phyloP scores from a whole-genome alignment of 495 filamentous ascomycete species.

The Penicillium canescens region DNA sequence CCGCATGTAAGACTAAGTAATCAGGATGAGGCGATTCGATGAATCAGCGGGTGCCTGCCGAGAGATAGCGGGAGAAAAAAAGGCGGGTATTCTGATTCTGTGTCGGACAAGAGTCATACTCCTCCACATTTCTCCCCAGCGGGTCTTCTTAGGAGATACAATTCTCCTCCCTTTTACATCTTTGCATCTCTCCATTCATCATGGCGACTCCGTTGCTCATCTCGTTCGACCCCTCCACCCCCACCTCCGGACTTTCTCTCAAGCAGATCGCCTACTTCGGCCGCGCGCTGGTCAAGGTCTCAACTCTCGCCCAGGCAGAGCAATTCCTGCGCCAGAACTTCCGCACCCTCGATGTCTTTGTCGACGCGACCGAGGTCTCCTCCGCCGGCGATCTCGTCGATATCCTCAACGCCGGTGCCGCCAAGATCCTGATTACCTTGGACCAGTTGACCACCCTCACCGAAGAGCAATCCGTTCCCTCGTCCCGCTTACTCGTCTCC shows the following conservation, averaged over 20 bases:
- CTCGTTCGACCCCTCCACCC: constrained; percentile 43
- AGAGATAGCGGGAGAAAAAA: constrained; percentile 6
- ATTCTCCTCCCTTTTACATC: constrained; percentile 4
- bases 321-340: constrained; percentile 70
- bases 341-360: constrained; percentile 65
- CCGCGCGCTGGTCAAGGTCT: constrained; percentile 68
- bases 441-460: constrained; percentile 59
- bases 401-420: constrained; percentile 83
- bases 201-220: constrained; percentile 55
- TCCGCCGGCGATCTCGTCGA: constrained; percentile 70
- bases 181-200: constrained; percentile 14
- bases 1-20: not conserved
- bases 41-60: constrained; percentile 5
- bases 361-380: constrained; percentile 72
- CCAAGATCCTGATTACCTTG: constrained; percentile 77
- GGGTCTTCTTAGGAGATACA: constrained; percentile 7
- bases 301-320: constrained; percentile 58
- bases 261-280: constrained; percentile 79
- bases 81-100: not conserved
- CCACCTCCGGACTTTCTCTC: constrained; percentile 55
- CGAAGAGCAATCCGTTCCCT: constrained; percentile 54
- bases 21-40: not conserved
- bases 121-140: constrained; percentile 7
- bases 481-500: constrained; percentile 55
- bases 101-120: constrained; percentile 12